These are phyloP conservation scores for Huiozyma naganishii DNA, from an alignment of 805 yeast genomes.

Conservation along the genomic window DNA sequence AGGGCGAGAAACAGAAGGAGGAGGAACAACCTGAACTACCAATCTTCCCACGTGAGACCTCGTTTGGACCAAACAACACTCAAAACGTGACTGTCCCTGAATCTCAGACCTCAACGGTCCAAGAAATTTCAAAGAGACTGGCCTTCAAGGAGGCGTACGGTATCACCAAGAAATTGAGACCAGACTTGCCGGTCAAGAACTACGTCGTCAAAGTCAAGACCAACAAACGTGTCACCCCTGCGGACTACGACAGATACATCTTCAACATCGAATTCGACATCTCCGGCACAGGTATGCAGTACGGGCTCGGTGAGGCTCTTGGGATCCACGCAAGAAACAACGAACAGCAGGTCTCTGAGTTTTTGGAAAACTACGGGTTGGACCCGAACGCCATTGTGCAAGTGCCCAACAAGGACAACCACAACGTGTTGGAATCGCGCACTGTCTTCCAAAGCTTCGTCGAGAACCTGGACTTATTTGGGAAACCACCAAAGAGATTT, in stretches of 20 bases:
- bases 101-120: slow-evolving; percentile 27
- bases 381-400: slow-evolving; percentile 58
- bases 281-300: slow-evolving; percentile 80
- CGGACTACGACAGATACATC: slow-evolving; percentile 82
- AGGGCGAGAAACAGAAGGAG: background rate
- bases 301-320: slow-evolving; percentile 92
- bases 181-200: slow-evolving; percentile 79
- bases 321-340: slow-evolving; percentile 90
- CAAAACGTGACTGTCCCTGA: slow-evolving; percentile 28
- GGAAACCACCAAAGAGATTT: slow-evolving; percentile 92
- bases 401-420: slow-evolving; percentile 58
- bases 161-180: slow-evolving; percentile 55
- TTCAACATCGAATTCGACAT: slow-evolving; percentile 94
- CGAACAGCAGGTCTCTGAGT: slow-evolving; percentile 49
- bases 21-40: slow-evolving; percentile 31
- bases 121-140: slow-evolving; percentile 55
- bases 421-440: slow-evolving; percentile 50
- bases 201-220: slow-evolving; percentile 83
- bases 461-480: slow-evolving; percentile 79
- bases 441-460: slow-evolving; percentile 72
- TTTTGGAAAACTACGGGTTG: slow-evolving; percentile 62
- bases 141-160: slow-evolving; percentile 75
- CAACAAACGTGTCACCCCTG: slow-evolving; percentile 84
- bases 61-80: slow-evolving; percentile 57
- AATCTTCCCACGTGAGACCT: slow-evolving; percentile 48